Conservation (phyloP, 805 yeast genomes). For the Saccharomyces cerevisiae region DNA sequence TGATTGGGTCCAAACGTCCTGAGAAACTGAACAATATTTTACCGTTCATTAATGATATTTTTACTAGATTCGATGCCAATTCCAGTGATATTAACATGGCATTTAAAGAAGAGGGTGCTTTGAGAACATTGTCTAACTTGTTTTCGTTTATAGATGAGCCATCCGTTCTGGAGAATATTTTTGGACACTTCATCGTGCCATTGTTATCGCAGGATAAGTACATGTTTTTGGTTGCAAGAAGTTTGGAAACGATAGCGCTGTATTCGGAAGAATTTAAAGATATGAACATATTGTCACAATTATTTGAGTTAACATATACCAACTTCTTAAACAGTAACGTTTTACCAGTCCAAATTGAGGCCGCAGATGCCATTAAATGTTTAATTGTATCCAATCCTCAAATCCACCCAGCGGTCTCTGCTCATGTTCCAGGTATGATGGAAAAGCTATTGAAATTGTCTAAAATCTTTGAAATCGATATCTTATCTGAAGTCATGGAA, state of each 20-base stretch:
- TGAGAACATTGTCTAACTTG: constrained; percentile 70
- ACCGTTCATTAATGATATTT: constrained; percentile 47
- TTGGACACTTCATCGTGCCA: constrained; percentile 55
- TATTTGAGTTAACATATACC: constrained; percentile 35
- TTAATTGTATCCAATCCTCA: constrained; percentile 52
- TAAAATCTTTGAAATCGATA: constrained; percentile 75
- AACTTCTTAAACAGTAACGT: constrained; percentile 33
- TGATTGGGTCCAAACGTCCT: constrained; percentile 50
- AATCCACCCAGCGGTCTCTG: constrained; percentile 61
- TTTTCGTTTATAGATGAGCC: constrained; percentile 32
- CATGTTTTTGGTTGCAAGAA: constrained; percentile 64
- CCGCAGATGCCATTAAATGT: constrained; percentile 81
- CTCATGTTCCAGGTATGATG: constrained; percentile 74
- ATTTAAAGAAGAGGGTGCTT: constrained; percentile 70
- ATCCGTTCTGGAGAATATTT: constrained; percentile 50
- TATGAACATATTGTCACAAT: constrained; percentile 33
- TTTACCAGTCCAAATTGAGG: constrained; percentile 75
- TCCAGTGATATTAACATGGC: constrained; percentile 35
- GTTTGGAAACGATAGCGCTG: constrained; percentile 49
- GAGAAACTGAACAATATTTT: constrained; percentile 46
- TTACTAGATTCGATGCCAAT: constrained; percentile 29
- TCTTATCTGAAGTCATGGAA: constrained; percentile 86
- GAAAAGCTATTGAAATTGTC: constrained; percentile 68
- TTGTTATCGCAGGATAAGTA: constrained; percentile 44
- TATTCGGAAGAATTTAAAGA: constrained; percentile 30